Percentiles rank a stretch among this genome's conserved stretches.
Conservation (phyloP, 352 stramenopile genomes). For the Pythium myriotylum region DNA sequence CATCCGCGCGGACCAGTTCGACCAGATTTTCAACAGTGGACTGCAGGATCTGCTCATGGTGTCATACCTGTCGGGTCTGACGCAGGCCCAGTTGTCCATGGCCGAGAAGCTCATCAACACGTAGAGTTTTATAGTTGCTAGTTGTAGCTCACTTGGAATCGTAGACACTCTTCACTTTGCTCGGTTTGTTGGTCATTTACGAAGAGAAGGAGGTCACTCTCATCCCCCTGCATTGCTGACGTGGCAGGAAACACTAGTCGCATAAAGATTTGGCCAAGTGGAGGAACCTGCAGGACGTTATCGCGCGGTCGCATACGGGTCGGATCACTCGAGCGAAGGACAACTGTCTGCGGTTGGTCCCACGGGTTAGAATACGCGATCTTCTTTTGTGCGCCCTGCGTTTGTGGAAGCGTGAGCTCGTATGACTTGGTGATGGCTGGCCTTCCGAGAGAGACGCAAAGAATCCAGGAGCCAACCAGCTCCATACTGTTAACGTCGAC, state of each 20-base stretch:
- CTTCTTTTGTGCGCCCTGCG: conserved; percentile 84
- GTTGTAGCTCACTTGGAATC: conserved; percentile 82
- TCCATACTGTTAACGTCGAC: conserved; percentile 91
- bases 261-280: conserved; percentile 56
- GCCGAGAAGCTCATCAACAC: conserved; percentile 97
- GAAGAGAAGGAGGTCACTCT: conserved; percentile 85
- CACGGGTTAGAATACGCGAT: conserved; percentile 94
- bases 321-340: conserved; percentile 83
- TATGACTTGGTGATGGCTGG: conserved; percentile 93
- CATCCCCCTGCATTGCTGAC: background rate
- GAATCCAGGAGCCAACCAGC: conserved; percentile 89
- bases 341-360: conserved; percentile 80
- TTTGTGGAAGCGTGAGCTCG: conserved; percentile 74
- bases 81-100: conserved; percentile 97
- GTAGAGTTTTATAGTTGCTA: conserved; percentile 43
- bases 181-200: conserved; percentile 91
- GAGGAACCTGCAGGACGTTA: conserved; percentile 48
- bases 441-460: conserved; percentile 69
- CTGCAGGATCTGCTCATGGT: conserved; percentile 99
- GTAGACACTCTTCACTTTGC: conserved; percentile 93
- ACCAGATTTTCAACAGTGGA: conserved; percentile 96
- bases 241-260: conserved; percentile 44
- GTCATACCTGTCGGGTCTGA: conserved; percentile 97
- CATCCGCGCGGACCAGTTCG: conserved; percentile 94
- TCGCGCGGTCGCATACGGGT: conserved; percentile 76